A percentile compares a stretch with the other conserved stretches of the same genome.
phyloP scores from a whole-genome alignment of 2,329 filamentous ascomycete genomes.

The Exophiala sp. region DNA sequence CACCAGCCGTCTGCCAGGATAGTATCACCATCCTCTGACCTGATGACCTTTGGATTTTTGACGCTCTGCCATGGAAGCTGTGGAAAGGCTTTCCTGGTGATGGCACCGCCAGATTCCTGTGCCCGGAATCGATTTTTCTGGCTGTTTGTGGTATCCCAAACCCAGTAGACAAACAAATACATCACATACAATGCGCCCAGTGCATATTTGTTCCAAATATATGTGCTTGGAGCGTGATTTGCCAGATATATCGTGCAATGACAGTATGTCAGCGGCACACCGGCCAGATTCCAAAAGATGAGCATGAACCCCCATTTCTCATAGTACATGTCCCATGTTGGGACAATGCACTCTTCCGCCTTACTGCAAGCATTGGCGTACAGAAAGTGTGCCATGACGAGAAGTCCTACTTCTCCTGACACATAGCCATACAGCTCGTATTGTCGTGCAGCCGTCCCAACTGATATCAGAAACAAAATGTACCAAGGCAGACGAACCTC shows the following conservation, averaged over 20 bases:
- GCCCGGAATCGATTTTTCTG: slow-evolving; percentile 92
- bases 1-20: slow-evolving; percentile 84
- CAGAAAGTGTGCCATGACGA: slow-evolving; percentile 84
- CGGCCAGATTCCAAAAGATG: slow-evolving; percentile 95
- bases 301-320: slow-evolving; percentile 98
- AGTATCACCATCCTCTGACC: slow-evolving; percentile 67
- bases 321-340: slow-evolving; percentile 94
- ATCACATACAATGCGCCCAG: slow-evolving; percentile 62
- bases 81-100: slow-evolving; percentile 74
- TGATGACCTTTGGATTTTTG: slow-evolving; percentile 75
- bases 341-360: slow-evolving; percentile 84
- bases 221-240: slow-evolving; percentile 73
- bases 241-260: slow-evolving; percentile 89
- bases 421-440: slow-evolving; percentile 83
- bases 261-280: slow-evolving; percentile 87
- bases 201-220: slow-evolving; percentile 69
- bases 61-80: slow-evolving; percentile 85
- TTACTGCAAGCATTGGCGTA: slow-evolving; percentile 92
- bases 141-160: slow-evolving; percentile 88
- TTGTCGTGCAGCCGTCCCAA: slow-evolving; percentile 74
- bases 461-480: slow-evolving; percentile 75
- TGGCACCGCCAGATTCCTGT: slow-evolving; percentile 65
- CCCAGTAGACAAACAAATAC: slow-evolving; percentile 84
- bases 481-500: slow-evolving; percentile 92
- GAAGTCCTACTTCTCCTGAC: slow-evolving; percentile 76